A percentile compares a stretch with the other conserved stretches of the same genome.
Evolutionary conservation across 2,329 filamentous ascomycete genomes (phyloP).

Genomic region (Pseudonectria foliicola): DNA sequence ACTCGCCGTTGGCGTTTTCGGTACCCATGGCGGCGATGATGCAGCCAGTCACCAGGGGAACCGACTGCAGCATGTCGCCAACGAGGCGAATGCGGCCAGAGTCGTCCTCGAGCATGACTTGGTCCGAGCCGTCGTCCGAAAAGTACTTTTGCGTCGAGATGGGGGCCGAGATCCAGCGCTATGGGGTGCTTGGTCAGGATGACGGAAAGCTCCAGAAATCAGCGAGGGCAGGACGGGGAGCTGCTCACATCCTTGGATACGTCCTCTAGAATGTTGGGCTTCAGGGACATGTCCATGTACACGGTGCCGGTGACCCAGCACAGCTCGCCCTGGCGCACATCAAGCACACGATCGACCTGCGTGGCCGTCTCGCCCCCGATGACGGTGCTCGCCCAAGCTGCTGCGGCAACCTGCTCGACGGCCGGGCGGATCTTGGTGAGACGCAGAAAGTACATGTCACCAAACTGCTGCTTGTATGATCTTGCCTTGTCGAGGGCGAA

Average conservation of each 20-base stretch:
- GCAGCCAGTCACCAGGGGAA: constrained; percentile 81
- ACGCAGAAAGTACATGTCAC: constrained; percentile 94
- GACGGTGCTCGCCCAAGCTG: constrained; percentile 71
- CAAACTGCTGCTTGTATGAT: constrained; percentile 91
- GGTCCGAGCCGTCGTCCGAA: constrained; percentile 49
- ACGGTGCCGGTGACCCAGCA: constrained; percentile 95
- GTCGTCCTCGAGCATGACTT: constrained; percentile 91
- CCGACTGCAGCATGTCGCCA: constrained; percentile 59
- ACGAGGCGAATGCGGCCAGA: constrained; percentile 79
- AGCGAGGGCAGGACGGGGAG: neutral
- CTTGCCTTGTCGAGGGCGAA: constrained; percentile 64
- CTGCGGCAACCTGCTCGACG: constrained; percentile 65
- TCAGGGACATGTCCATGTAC: constrained; percentile 95
- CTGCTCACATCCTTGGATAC: constrained; percentile 75
- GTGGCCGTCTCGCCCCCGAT: constrained; percentile 70
- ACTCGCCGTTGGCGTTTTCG: constrained; percentile 84
- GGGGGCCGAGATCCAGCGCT: constrained; percentile 87
- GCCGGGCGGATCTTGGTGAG: constrained; percentile 79
- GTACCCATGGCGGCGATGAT: constrained; percentile 93
- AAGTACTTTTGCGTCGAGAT: constrained; percentile 71
- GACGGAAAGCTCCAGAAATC: too few relatives aligned
- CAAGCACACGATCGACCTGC: constrained; percentile 79
- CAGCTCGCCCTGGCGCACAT: constrained; percentile 89
- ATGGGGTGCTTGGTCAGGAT: constrained; percentile 3
- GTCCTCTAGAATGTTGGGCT: constrained; percentile 93